These are phyloP conservation scores for Rhododendron vialii DNA, from an alignment of 148 eudicot genomes.

Conservation along the genomic window DNA sequence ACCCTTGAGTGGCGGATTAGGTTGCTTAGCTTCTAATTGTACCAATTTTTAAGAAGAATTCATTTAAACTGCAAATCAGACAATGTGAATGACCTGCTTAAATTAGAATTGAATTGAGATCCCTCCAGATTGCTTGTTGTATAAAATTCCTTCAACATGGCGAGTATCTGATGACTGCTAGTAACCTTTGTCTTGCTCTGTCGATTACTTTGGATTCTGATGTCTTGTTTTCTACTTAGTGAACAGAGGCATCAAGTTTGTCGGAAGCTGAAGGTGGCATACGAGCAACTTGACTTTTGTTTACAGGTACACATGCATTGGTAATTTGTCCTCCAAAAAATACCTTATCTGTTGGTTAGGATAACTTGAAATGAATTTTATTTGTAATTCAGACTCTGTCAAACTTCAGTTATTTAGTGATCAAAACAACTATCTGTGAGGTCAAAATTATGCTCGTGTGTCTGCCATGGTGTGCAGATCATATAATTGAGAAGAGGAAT, in stretches of 20 bases:
- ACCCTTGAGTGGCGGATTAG: too few relatives aligned
- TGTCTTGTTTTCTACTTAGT: conserved; percentile 30
- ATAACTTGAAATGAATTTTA: too few relatives aligned
- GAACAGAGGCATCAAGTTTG: conserved; percentile 68
- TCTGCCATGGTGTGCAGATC: too few relatives aligned
- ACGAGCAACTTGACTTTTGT: conserved; percentile 89
- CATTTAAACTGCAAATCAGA: too few relatives aligned
- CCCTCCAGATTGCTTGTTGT: conserved; percentile 66
- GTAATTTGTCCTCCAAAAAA: background rate
- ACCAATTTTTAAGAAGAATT: too few relatives aligned
- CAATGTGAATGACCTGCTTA: conserved; percentile 62
- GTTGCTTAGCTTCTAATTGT: too few relatives aligned
- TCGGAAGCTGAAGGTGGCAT: conserved; percentile 95
- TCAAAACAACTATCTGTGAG: too few relatives aligned
- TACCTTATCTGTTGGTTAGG: too few relatives aligned
- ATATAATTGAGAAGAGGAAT: too few relatives aligned
- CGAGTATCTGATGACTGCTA: conserved; percentile 28
- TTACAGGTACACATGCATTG: conserved; percentile 46
- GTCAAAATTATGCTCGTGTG: too few relatives aligned
- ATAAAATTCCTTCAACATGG: conserved; percentile 94
- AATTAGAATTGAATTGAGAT: conserved; percentile 55
- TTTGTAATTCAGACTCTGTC: too few relatives aligned
- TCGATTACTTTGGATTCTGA: conserved; percentile 10
- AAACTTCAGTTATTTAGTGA: too few relatives aligned
- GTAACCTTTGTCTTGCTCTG: conserved; percentile 1